Percentiles rank a stretch among this genome's conserved stretches.
Conservation (phyloP, 192 early-diverging fungal species). For the Umbelopsis sp. region DNA sequence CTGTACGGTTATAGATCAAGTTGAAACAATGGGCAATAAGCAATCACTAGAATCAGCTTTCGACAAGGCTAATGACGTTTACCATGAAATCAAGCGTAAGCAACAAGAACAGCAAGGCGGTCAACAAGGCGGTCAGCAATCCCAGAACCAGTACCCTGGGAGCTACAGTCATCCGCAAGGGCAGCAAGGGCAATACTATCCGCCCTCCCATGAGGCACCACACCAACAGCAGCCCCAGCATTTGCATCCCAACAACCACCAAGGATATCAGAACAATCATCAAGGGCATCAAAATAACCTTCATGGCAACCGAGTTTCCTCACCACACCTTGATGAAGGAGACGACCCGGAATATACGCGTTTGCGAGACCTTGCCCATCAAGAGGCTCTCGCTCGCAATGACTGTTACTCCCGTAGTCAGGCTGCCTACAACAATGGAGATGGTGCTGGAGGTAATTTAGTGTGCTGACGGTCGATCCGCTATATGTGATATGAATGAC, state of each 20-base stretch:
- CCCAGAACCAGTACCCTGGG: background rate
- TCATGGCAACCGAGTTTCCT: too few species aligned
- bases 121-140: background rate
- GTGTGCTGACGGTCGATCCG: background rate
- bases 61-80: background rate
- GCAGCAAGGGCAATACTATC: too few species aligned
- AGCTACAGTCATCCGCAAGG: background rate
- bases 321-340: constrained; percentile 17
- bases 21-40: constrained; percentile 1
- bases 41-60: constrained; percentile 8
- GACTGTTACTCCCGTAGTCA: constrained; percentile 49
- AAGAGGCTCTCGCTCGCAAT: constrained; percentile 51
- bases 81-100: background rate
- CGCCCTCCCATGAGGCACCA: background rate
- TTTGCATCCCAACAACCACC: background rate
- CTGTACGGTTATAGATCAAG: too few species aligned
- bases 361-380: constrained; percentile 42
- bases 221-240: background rate
- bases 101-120: background rate
- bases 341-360: constrained; percentile 37
- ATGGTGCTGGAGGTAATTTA: constrained; percentile 48
- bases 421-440: constrained; percentile 47
- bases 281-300: background rate
- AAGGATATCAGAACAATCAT: background rate
- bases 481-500: background rate